Percentiles rank a stretch among this genome's conserved stretches.
phyloP scores from a whole-genome alignment of 768 basidiomycete genomes.

The Tylopilus sp. region DNA sequence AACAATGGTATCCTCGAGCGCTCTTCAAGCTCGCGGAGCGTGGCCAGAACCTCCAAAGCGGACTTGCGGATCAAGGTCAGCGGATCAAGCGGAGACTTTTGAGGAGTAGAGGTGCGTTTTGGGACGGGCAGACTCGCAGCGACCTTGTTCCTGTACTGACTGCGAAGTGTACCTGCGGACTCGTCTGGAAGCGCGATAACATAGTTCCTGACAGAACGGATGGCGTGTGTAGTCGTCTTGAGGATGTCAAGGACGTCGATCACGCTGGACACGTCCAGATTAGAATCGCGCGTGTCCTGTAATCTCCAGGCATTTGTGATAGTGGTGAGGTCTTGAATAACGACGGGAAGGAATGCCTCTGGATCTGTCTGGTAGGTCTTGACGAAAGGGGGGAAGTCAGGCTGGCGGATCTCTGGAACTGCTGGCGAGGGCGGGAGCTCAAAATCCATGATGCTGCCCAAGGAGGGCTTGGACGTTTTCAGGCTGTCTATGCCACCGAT shows the following conservation, averaged over 20 bases:
- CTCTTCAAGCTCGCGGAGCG: slow-evolving; percentile 81
- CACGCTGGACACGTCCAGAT: slow-evolving; percentile 26
- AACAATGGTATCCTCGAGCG: slow-evolving; percentile 66
- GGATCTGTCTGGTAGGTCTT: slow-evolving; percentile 73
- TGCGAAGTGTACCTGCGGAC: slow-evolving; percentile 49
- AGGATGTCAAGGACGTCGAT: slow-evolving; percentile 66
- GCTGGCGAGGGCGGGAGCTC: slow-evolving; percentile 69
- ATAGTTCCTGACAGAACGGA: slow-evolving; percentile 83
- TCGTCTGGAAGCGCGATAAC: slow-evolving; percentile 80
- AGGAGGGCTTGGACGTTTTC: slow-evolving; percentile 36
- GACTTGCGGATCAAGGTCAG: slow-evolving; percentile 67
- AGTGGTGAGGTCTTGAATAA: slow-evolving; percentile 67
- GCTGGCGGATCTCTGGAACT: slow-evolving; percentile 44
- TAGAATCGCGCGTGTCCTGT: slow-evolving; percentile 18
- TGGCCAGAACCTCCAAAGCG: slow-evolving; percentile 80
- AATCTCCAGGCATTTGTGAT: slow-evolving; percentile 66
- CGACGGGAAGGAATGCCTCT: slow-evolving; percentile 70
- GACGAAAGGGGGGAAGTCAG: slow-evolving; percentile 50
- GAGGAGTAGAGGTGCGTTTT: slow-evolving; percentile 34
- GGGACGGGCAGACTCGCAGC: slow-evolving; percentile 32
- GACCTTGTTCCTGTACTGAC: slow-evolving; percentile 56
- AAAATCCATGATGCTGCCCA: slow-evolving; percentile 46
- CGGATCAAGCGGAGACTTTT: slow-evolving; percentile 49
- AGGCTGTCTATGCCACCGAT: slow-evolving; percentile 58
- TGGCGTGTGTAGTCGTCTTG: slow-evolving; percentile 74